These are phyloP conservation scores for Starmerella stellata DNA, from an alignment of 805 yeast genomes.

Conservation along the genomic window DNA sequence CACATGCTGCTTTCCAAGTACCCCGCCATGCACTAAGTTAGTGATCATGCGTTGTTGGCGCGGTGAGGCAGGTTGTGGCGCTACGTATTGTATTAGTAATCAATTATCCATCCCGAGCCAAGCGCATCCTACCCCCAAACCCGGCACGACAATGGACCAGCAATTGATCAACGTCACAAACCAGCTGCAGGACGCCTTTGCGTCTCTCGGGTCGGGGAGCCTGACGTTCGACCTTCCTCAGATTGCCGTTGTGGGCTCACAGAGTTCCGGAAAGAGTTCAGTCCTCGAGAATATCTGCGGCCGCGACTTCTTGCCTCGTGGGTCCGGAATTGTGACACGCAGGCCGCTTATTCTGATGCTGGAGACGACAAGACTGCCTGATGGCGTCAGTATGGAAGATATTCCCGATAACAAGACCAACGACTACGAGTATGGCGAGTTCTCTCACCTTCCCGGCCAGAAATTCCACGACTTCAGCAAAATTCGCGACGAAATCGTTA, in stretches of 20 bases:
- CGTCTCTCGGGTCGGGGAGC: constrained; percentile 83
- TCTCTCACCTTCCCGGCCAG: constrained; percentile 77
- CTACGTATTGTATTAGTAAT: no score
- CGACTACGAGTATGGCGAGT: constrained; percentile 89
- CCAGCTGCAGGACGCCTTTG: constrained; percentile 87
- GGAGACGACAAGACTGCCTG: constrained; percentile 31
- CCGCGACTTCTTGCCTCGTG: constrained; percentile 78
- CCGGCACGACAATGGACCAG: constrained; percentile 38
- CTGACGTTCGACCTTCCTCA: constrained; percentile 90
- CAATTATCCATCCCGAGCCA: background rate
- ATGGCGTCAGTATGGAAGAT: constrained; percentile 17
- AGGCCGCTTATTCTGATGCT: constrained; percentile 71
- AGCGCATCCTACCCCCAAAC: background rate
- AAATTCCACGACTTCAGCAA: constrained; percentile 75
- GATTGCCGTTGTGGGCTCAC: constrained; percentile 89
- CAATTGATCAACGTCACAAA: constrained; percentile 61
- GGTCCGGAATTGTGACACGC: constrained; percentile 83
- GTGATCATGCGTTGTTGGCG: no score
- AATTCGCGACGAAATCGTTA: constrained; percentile 74
- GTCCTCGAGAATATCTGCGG: constrained; percentile 84
- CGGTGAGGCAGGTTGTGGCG: no score
- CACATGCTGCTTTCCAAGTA: no score
- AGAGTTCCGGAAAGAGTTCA: constrained; percentile 75
- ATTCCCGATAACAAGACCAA: constrained; percentile 19
- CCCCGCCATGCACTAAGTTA: no score